Base-by-base conservation (phyloP, 495 filamentous ascomycete species). In the Endocarpon pusillum region DNA sequence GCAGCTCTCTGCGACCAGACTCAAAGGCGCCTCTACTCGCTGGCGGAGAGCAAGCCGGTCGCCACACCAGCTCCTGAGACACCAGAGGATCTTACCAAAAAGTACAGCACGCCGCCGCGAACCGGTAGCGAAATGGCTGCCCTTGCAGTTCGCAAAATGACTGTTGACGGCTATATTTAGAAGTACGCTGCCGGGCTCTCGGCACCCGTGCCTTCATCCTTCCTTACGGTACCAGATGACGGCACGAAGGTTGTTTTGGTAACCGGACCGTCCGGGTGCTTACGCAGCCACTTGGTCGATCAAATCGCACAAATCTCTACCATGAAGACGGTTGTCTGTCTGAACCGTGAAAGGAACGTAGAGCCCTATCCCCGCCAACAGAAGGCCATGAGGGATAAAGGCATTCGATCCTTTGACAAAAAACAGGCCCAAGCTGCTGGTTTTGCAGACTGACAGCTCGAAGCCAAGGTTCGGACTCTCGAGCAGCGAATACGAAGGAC, bases 231-330 rank as follows among this genome's bases (percentile, higher is more conserved):
- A 1, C 40, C 29, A 1, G 15, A 2, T 51, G n/a, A 54, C 48
- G 17, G 63, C 60, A 4, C 50, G 54, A 0, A 52, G 54, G 27
- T 25, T 58, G 40, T 70, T 2, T 33, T 70, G 2, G 37, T 68
- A 4, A 70, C 66, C 14, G 59, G 62, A 17, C 58, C 54, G 7
- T 64, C 67, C 1, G 64, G 62, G 0, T 57, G 58, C 33, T 28
- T 68, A n/a, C 62, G 64, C 5, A 48, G 49, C 0, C 58, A 67
- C 39, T 34, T 65, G 0, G 50, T 62, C 3, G 4, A 31, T 17
- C 28, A 31, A 15, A 31, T 31, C 28, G 45, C 39, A 1, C 16
- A 49, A 3, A 20, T 59, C 21, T 15, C 37, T 16, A 16, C 24
- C 5, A 35, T 47, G 0, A 19, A 23, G 2, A 35, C 36, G 3